Percentiles rank a stretch among this genome's conserved stretches.
phyloP scores from a whole-genome alignment of 345 rosid species.

The Arabidopsis arenosa region DNA sequence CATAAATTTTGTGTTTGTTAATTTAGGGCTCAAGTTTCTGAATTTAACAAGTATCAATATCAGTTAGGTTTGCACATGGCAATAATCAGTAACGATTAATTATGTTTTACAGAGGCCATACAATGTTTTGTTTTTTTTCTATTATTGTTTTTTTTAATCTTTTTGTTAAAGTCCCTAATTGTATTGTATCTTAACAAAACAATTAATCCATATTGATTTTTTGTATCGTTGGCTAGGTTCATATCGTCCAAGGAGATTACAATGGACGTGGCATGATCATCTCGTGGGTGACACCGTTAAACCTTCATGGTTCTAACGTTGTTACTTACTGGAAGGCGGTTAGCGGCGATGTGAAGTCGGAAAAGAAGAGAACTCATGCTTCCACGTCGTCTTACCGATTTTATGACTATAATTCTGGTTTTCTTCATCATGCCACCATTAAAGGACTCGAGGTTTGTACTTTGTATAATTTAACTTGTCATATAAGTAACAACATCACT shows the following conservation, averaged over 20 bases:
- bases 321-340: constrained; percentile 48
- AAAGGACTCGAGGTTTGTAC: constrained; percentile 50
- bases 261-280: constrained; percentile 51
- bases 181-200: not conserved
- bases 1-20: not conserved
- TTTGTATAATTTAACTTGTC: constrained; percentile 8
- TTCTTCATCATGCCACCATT: constrained; percentile 56
- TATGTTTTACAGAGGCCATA: no score
- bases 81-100: no score
- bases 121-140: not conserved
- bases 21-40: no score
- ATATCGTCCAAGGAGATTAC: constrained; percentile 56
- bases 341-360: not conserved
- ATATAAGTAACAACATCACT: not conserved
- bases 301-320: constrained; percentile 36
- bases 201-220: not conserved
- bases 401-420: constrained; percentile 53
- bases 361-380: constrained; percentile 38
- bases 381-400: constrained; percentile 45
- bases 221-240: constrained; percentile 43
- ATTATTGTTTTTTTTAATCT: not conserved
- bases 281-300: constrained; percentile 53
- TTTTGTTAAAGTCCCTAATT: not conserved
- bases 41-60: no score
- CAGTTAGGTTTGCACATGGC: no score